Evolutionary conservation across 805 yeast species (phyloP), one percentile per base, ranked within the genome.

Genomic region (Hagleromyces aurorensis): DNA sequence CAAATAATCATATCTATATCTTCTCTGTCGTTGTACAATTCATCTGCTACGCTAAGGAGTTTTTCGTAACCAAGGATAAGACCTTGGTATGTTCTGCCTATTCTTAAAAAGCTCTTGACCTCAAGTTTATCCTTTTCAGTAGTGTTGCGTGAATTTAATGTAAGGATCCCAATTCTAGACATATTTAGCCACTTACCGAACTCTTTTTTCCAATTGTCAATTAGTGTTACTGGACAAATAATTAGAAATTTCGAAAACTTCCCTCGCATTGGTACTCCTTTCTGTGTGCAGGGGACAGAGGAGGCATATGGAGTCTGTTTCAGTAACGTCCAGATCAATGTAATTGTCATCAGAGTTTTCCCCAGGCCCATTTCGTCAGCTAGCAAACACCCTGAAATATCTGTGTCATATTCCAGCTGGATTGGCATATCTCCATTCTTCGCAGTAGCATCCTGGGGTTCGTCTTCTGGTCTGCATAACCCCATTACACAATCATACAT

Each of bases 321-420:
- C 12, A 84, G 52, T 12, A 91, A 55, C 0, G 95, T 85, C 93
- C 94, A 85, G 4, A 89, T 67, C 22, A 85, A 52, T 0, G 94
- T 50, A 5, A 91, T 89, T 0, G 96, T 74, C 71, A 78, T 87
- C 23, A 91, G 57, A 0, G 97, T 87, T 46, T 82, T 82, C 2
- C 96, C 96, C 11, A 91, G 62, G 0, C 98, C 98, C 98, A 91
- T 91, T 45, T 89, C 97, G 55, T 91, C 98, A 0, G 98, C 98
- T 23, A 91, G 55, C 4, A 91, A 58, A 2, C 89, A 87, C 0
- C 98, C 97, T 23, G 57, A 43, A 11, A 57, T 41, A 25, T 47
- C 52, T 6, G 44, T 33, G 30, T 52, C 55, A 6, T 36, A 31
- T 11, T 53, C 51, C 15, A 49, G 29, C 10, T 40, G 13, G 2